Evolutionary conservation across 2,329 filamentous ascomycete species (phyloP).

Genomic region (Sclerotinia spermophila): DNA sequence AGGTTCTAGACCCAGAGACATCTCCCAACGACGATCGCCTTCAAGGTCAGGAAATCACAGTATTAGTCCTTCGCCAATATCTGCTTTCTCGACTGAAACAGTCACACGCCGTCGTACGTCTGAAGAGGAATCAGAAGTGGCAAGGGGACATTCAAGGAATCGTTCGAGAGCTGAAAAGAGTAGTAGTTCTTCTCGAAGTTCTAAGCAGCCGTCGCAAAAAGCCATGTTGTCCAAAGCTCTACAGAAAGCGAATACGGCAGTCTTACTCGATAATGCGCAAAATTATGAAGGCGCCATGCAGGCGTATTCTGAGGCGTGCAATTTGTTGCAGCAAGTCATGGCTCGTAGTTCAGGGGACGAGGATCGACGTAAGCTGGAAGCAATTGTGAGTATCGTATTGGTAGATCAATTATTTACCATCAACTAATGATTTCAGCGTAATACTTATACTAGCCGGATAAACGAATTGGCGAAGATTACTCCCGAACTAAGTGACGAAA

Average conservation of each 20-base stretch:
- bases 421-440: slow-evolving; percentile 53
- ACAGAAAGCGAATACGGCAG: slow-evolving; percentile 92
- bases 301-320: slow-evolving; percentile 88
- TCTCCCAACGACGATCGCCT: slow-evolving; percentile 27
- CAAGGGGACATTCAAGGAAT: slow-evolving; percentile 43
- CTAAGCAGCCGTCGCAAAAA: slow-evolving; percentile 70
- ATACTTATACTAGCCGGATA: slow-evolving; percentile 87
- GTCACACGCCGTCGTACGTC: slow-evolving; percentile 15
- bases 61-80: slow-evolving; percentile 25
- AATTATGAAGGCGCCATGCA: slow-evolving; percentile 89
- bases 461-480: slow-evolving; percentile 76
- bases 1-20: slow-evolving; percentile 29
- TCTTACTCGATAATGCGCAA: slow-evolving; percentile 91
- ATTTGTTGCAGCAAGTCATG: slow-evolving; percentile 83
- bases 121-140: slow-evolving; percentile 21
- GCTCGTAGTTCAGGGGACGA: slow-evolving; percentile 78
- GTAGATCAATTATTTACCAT: not conserved
- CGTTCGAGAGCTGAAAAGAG: slow-evolving; percentile 47
- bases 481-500: slow-evolving; percentile 56
- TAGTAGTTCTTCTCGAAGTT: slow-evolving; percentile 39
- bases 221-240: slow-evolving; percentile 94
- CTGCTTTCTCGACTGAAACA: slow-evolving; percentile 19
- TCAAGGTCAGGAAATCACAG: slow-evolving; percentile 26
- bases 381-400: slow-evolving; percentile 67
- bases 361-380: slow-evolving; percentile 84